Conservation (phyloP, 2,329 filamentous ascomycete species). For the Thelonectria blattea region DNA sequence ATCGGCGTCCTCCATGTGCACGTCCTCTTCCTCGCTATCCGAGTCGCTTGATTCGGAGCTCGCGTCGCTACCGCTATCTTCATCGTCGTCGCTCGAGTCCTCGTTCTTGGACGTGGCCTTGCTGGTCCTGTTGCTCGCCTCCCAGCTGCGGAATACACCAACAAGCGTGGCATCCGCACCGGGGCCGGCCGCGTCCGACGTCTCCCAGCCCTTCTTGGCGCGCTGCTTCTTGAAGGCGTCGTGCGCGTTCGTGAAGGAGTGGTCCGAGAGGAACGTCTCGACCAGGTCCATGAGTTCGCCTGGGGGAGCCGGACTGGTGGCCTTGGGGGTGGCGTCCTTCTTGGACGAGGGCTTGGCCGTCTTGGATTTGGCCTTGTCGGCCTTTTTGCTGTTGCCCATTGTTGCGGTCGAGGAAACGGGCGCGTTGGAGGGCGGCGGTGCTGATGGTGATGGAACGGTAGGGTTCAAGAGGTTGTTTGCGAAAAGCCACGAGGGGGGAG, state of each 20-base stretch:
- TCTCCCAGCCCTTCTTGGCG: constrained; percentile 56
- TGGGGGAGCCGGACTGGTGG: constrained; percentile 49
- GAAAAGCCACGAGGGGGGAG: constrained; percentile 52
- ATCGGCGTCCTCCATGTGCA: constrained; percentile 49
- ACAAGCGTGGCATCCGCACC: constrained; percentile 50
- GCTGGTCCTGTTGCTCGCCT: constrained; percentile 40
- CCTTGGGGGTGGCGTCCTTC: constrained; percentile 5
- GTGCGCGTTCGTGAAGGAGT: constrained; percentile 68
- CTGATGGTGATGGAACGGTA: constrained; percentile 17
- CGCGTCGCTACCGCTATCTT: constrained; percentile 40
- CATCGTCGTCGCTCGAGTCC: constrained; percentile 33
- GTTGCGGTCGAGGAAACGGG: constrained; percentile 12
- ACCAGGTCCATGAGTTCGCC: constrained; percentile 70
- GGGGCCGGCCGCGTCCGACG: constrained; percentile 22
- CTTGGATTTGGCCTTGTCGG: constrained; percentile 28
- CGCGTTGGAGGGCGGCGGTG: neutral
- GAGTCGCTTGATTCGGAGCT: constrained; percentile 38
- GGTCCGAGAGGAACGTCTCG: constrained; percentile 68
- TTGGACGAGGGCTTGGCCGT: constrained; percentile 32
- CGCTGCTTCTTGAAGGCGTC: constrained; percentile 69
- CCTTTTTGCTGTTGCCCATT: constrained; percentile 48
- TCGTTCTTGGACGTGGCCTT: constrained; percentile 30
- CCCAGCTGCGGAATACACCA: constrained; percentile 59
- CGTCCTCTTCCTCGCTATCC: constrained; percentile 45
- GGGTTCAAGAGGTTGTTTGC: constrained; percentile 46